A percentile compares a stretch with the other conserved stretches of the same genome.
Evolutionary conservation across 2,329 filamentous ascomycete genomes (phyloP).

Genomic region (Colletotrichum sp.): DNA sequence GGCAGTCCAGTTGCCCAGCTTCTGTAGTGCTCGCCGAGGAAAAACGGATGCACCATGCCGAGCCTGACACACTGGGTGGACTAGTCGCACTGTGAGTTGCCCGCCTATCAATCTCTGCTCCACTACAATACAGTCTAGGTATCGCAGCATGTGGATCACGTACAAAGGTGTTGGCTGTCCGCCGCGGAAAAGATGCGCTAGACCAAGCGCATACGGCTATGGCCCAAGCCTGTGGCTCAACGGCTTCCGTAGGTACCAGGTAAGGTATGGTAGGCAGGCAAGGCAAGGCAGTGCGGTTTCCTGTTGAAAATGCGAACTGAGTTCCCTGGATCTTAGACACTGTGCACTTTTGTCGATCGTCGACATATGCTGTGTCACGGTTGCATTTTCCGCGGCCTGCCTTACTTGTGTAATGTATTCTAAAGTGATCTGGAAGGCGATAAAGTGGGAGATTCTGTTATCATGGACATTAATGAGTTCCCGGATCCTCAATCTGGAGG

Average conservation of each 20-base stretch:
- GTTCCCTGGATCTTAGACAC: not conserved
- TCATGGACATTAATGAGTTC: not conserved
- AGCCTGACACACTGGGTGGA: slow-evolving; percentile 6
- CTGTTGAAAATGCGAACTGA: not conserved
- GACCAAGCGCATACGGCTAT: not conserved
- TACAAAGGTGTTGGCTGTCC: not conserved
- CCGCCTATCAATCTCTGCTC: not conserved
- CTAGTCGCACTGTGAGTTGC: not conserved
- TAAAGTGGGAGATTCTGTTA: not conserved
- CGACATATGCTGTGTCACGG: not conserved
- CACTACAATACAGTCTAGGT: not conserved
- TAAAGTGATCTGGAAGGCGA: not conserved
- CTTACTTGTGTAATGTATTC: not conserved
- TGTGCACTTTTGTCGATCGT: not conserved
- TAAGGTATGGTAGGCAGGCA: not conserved
- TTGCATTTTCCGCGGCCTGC: not conserved
- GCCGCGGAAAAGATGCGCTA: not conserved
- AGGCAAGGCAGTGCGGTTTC: not conserved
- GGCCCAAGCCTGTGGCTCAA: not conserved
- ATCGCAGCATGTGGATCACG: not conserved
- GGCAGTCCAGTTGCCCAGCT: not conserved
- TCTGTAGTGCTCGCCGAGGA: not conserved
- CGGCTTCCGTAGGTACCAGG: not conserved
- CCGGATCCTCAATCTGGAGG: not conserved
- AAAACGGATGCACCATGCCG: slow-evolving; percentile 11